Percentiles rank a stretch among this genome's conserved stretches.
phyloP scores from a whole-genome alignment of 2,329 filamentous ascomycete genomes.

The Aspergillus fischeri region DNA sequence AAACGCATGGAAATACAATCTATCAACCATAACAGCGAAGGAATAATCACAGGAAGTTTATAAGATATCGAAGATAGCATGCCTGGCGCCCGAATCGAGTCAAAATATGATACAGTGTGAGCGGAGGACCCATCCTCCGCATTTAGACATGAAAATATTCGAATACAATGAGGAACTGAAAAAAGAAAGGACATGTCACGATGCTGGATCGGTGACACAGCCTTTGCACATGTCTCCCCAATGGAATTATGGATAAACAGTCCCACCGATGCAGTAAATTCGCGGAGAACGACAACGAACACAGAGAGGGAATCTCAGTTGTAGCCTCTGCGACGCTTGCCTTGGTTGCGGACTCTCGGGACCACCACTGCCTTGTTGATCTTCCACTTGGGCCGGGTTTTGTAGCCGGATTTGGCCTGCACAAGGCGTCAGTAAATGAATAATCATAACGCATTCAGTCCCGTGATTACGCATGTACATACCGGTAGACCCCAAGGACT shows the following conservation, averaged over 20 bases:
- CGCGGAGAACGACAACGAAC: constrained; percentile 6
- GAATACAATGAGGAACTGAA: neutral
- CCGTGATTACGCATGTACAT: constrained; percentile 43
- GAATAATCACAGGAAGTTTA: constrained; percentile 1
- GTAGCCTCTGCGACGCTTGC: constrained; percentile 72
- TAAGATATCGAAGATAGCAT: constrained; percentile 2
- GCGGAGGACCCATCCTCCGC: constrained; percentile 2
- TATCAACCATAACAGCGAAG: constrained; percentile 4
- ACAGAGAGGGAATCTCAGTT: constrained; percentile 31
- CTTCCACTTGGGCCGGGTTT: constrained; percentile 85
- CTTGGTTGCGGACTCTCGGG: constrained; percentile 80
- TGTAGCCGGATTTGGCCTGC: constrained; percentile 63
- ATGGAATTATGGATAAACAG: neutral
- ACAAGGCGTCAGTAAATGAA: constrained; percentile 12
- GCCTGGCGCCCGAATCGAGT: constrained; percentile 5
- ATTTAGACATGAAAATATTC: neutral
- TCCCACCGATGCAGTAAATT: neutral
- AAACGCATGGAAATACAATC: constrained; percentile 5
- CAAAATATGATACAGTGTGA: constrained; percentile 18
- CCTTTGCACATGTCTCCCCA: neutral
- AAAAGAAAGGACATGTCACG: neutral
- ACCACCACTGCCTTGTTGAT: constrained; percentile 88
- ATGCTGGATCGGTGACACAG: neutral
- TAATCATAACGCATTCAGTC: constrained; percentile 4
- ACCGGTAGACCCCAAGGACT: constrained; percentile 96